These are phyloP conservation scores for Cucumis cinereus DNA, from an alignment of 306 rosid genomes.

Conservation along the genomic window DNA sequence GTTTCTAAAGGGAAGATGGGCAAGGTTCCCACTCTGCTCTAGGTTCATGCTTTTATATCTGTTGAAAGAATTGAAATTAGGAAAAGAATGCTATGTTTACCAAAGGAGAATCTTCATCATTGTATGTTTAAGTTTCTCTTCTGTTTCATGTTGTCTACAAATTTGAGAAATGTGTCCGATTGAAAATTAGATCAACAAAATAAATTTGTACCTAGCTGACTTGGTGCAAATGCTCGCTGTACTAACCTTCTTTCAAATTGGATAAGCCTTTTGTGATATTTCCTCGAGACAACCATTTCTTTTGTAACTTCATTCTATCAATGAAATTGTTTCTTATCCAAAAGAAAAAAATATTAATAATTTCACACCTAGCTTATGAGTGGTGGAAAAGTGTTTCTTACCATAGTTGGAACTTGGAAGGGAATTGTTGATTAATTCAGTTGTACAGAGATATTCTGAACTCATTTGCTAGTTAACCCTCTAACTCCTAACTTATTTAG, in stretches of 20 bases:
- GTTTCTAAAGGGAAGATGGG: not conserved
- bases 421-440: not conserved
- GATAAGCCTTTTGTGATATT: too few relatives aligned
- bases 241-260: too few relatives aligned
- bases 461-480: not conserved
- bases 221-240: not conserved
- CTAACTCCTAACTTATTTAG: not conserved
- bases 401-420: not conserved
- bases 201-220: not conserved
- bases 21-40: not conserved
- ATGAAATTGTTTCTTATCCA: not conserved
- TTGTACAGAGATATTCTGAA: not conserved
- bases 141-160: not conserved
- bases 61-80: not conserved
- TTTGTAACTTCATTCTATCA: not conserved
- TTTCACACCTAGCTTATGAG: not conserved
- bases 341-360: too few relatives aligned
- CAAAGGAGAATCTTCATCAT: not conserved
- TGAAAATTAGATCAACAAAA: not conserved
- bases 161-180: not conserved
- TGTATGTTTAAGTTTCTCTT: not conserved
- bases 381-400: not conserved
- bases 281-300: too few relatives aligned
- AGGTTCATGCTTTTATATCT: conserved; percentile 1
- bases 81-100: not conserved